A percentile compares a stretch with the other conserved stretches of the same genome.
These are phyloP conservation scores for Stevia rebaudiana DNA, from an alignment of 140 eudicot genomes.

Conservation along the genomic window DNA sequence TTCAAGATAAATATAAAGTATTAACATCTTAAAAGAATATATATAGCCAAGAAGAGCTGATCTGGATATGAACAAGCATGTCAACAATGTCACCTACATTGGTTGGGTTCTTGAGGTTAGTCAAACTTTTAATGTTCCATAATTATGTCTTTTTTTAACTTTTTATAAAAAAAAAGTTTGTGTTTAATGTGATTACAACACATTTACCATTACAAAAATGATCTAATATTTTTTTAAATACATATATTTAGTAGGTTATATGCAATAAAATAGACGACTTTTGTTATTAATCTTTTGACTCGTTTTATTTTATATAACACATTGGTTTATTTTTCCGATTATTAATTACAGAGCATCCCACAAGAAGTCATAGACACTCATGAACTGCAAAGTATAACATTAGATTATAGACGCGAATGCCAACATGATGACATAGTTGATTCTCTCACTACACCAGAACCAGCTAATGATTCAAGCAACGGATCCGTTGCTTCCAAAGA, in stretches of 20 bases:
- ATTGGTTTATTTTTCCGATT: neutral
- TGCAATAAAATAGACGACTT: too few relatives aligned
- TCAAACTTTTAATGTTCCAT: neutral
- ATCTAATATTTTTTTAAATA: too few relatives aligned
- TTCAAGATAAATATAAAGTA: neutral
- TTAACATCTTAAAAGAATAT: neutral
- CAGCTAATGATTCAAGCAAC: slow-evolving; percentile 23
- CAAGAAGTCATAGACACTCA: slow-evolving; percentile 78
- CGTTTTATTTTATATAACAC: too few relatives aligned
- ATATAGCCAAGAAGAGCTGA: slow-evolving; percentile 92
- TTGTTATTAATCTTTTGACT: too few relatives aligned
- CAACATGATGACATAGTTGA: slow-evolving; percentile 81
- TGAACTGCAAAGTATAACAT: slow-evolving; percentile 75
- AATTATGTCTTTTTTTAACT: neutral
- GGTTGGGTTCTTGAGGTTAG: slow-evolving; percentile 91
- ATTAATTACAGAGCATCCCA: slow-evolving; percentile 72
- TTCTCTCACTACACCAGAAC: slow-evolving; percentile 72
- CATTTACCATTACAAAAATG: too few relatives aligned
- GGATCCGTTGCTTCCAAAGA: slow-evolving; percentile 37
- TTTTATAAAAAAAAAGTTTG: too few relatives aligned
- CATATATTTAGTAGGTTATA: too few relatives aligned
- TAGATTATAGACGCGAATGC: slow-evolving; percentile 90
- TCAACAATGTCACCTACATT: slow-evolving; percentile 55
- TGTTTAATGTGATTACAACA: neutral
- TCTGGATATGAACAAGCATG: slow-evolving; percentile 90